phyloP scores from a whole-genome alignment of 1,139 yeast genomes.

The Suhomyces yuchorum region DNA sequence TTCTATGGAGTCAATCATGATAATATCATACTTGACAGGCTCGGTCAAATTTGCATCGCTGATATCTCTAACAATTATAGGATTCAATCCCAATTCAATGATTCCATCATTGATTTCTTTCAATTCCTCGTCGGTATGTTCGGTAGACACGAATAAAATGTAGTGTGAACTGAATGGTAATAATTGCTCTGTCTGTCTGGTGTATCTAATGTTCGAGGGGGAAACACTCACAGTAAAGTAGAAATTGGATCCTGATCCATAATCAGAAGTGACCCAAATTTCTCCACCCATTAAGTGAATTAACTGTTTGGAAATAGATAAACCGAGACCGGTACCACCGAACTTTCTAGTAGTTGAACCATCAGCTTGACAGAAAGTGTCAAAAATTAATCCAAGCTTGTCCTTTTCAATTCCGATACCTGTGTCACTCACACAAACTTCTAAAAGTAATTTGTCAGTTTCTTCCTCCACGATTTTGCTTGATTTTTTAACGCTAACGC shows the following conservation, averaged over 20 bases:
- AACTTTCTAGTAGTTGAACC: slow-evolving; percentile 89
- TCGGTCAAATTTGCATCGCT: slow-evolving; percentile 51
- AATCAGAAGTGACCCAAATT: slow-evolving; percentile 82
- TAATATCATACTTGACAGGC: slow-evolving; percentile 72
- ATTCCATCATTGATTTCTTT: slow-evolving; percentile 47
- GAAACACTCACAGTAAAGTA: slow-evolving; percentile 77
- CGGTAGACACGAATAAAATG: slow-evolving; percentile 68
- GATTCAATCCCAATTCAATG: slow-evolving; percentile 47
- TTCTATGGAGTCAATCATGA: slow-evolving; percentile 77
- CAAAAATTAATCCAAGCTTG: slow-evolving; percentile 79
- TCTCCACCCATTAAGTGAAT: slow-evolving; percentile 91
- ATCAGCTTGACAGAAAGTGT: slow-evolving; percentile 89
- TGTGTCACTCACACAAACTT: slow-evolving; percentile 85
- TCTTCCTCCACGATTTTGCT: slow-evolving; percentile 43
- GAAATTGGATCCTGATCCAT: slow-evolving; percentile 82
- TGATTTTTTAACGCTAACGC: slow-evolving; percentile 60
- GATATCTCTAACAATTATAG: slow-evolving; percentile 53
- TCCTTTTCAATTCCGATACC: slow-evolving; percentile 88
- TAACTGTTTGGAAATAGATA: slow-evolving; percentile 82
- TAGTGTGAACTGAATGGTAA: slow-evolving; percentile 74
- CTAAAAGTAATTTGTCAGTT: slow-evolving; percentile 64
- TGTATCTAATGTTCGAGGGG: slow-evolving; percentile 66
- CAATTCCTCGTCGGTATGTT: slow-evolving; percentile 55
- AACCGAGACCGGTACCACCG: slow-evolving; percentile 83
- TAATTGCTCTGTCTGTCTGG: slow-evolving; percentile 67